phyloP scores from a whole-genome alignment of 306 rosid species.

The Castanea sativa region DNA sequence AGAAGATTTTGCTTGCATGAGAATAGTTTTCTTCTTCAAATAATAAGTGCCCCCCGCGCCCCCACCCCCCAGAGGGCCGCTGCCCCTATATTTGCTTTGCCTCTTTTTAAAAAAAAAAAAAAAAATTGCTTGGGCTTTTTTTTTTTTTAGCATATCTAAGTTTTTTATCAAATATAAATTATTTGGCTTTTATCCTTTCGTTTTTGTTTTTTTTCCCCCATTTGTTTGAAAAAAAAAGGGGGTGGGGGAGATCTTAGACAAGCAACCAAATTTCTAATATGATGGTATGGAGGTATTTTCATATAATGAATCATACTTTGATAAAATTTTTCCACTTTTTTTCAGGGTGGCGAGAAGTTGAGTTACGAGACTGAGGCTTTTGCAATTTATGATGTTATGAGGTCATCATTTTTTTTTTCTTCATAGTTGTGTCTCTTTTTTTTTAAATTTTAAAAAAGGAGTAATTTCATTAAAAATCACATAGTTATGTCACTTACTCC shows the following conservation, averaged over 20 bases:
- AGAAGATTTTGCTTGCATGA: too few relatives aligned
- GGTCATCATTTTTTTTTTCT: conserved; percentile 53
- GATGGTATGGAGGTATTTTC: conserved; percentile 16
- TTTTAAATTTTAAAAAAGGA: too few relatives aligned
- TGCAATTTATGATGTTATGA: conserved; percentile 87
- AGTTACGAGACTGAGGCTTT: conserved; percentile 97
- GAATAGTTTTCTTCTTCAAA: too few relatives aligned
- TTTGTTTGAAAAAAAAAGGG: too few relatives aligned
- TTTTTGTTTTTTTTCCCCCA: neutral
- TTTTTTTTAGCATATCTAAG: neutral
- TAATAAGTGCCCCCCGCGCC: too few relatives aligned
- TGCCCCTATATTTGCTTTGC: too few relatives aligned
- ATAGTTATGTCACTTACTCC: neutral
- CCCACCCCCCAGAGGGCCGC: too few relatives aligned
- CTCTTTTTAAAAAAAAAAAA: too few relatives aligned
- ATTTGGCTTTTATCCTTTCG: neutral
- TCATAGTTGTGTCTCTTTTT: neutral
- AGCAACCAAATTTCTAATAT: conserved; percentile 5
- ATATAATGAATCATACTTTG: conserved; percentile 17
- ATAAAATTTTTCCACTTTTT: conserved; percentile 23
- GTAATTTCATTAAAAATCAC: too few relatives aligned
- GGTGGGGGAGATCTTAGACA: neutral
- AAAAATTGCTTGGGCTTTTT: too few relatives aligned
- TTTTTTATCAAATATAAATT: neutral
- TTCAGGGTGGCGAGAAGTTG: conserved; percentile 95